These are phyloP conservation scores for Madurella fahalii DNA, from an alignment of 2,329 filamentous ascomycete species.

Conservation along the genomic window DNA sequence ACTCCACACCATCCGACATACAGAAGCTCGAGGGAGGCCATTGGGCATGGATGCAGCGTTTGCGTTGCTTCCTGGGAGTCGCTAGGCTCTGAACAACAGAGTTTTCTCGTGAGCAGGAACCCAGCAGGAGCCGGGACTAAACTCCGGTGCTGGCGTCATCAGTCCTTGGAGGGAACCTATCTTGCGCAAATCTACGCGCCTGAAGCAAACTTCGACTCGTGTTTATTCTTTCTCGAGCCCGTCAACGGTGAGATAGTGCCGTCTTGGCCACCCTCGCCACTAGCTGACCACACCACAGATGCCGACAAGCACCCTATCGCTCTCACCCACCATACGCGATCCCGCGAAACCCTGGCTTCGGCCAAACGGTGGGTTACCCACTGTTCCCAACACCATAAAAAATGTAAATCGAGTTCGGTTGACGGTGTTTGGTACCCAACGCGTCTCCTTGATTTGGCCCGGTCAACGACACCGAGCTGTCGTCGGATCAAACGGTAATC, in stretches of 20 bases:
- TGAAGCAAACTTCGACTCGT: too few relatives aligned
- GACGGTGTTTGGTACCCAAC: slow-evolving; percentile 3
- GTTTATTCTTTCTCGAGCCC: not conserved
- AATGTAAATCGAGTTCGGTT: not conserved
- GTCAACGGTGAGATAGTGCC: not conserved
- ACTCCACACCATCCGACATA: not conserved
- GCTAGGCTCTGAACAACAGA: not conserved
- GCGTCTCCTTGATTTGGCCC: slow-evolving; percentile 4
- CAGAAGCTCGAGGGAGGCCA: not conserved
- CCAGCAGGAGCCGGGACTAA: too few relatives aligned
- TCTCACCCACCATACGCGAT: not conserved
- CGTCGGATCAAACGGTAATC: not conserved
- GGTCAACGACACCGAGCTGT: not conserved
- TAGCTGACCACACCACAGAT: not conserved
- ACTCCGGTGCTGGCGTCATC: too few relatives aligned
- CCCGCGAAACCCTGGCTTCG: not conserved
- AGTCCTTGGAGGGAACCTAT: too few relatives aligned
- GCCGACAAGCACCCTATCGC: not conserved
- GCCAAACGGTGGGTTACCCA: not conserved
- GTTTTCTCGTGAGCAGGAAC: too few relatives aligned
- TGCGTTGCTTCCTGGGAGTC: not conserved
- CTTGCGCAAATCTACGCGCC: too few relatives aligned
- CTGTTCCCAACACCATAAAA: slow-evolving; percentile 1
- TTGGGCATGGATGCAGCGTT: not conserved
- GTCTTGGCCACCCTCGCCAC: not conserved